phyloP scores from a whole-genome alignment of 2,329 filamentous ascomycete genomes.

The Domatiomyces catenatus region DNA sequence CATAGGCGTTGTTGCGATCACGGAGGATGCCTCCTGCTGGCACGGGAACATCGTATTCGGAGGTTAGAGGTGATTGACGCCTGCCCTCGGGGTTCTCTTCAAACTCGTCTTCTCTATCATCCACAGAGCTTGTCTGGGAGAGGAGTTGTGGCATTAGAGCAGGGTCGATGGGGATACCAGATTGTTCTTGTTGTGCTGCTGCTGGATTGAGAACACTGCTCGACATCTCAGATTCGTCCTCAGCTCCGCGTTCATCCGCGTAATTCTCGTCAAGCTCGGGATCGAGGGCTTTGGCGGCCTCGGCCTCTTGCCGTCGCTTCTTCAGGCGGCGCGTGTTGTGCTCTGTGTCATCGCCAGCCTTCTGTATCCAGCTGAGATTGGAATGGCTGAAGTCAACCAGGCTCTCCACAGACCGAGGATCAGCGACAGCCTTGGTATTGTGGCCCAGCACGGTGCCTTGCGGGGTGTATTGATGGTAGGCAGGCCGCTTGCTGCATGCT shows the following conservation, averaged over 20 bases:
- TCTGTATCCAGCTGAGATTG: conserved; percentile 69
- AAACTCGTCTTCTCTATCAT: conserved; percentile 14
- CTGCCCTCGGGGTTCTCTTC: conserved; percentile 16
- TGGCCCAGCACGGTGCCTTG: conserved; percentile 79
- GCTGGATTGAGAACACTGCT: conserved; percentile 6
- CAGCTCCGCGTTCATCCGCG: conserved; percentile 25
- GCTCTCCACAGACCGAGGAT: conserved; percentile 76
- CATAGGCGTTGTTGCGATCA: conserved; percentile 18
- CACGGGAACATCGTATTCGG: conserved; percentile 13
- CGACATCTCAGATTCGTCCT: conserved; percentile 5
- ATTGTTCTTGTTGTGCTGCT: conserved; percentile 14
- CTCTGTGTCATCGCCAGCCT: conserved; percentile 34
- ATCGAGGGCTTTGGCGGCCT: conserved; percentile 34
- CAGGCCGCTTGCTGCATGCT: conserved; percentile 52
- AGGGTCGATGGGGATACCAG: conserved; percentile 30
- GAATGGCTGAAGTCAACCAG: conserved; percentile 83
- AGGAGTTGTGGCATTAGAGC: conserved; percentile 18
- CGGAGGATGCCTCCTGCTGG: conserved; percentile 19
- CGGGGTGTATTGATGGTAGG: conserved; percentile 67
- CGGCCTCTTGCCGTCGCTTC: conserved; percentile 38
- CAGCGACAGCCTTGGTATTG: conserved; percentile 77
- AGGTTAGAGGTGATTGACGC: conserved; percentile 1
- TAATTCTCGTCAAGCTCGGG: conserved; percentile 30
- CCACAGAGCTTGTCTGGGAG: background rate
- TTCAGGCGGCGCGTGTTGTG: conserved; percentile 32